phyloP scores from a whole-genome alignment of 2,329 filamentous ascomycete species.

The Cyanodermella asteris region DNA sequence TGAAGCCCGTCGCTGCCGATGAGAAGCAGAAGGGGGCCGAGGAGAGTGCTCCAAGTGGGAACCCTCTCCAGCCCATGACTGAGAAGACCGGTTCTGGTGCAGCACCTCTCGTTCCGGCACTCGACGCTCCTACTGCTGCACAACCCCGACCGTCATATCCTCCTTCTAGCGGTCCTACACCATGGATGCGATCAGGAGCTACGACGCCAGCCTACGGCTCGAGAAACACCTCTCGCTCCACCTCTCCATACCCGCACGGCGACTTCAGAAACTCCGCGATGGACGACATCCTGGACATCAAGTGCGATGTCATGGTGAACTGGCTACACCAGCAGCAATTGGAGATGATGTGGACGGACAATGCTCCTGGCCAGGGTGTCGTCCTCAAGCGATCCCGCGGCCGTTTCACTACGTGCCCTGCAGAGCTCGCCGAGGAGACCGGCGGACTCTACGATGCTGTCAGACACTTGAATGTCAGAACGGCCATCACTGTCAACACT shows the following conservation, averaged over 20 bases:
- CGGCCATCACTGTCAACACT: constrained; percentile 46
- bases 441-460: constrained; percentile 29
- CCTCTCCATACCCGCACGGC: constrained; percentile 17
- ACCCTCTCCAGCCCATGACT: too few species aligned
- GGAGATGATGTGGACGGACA: constrained; percentile 29
- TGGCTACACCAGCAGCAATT: constrained; percentile 41
- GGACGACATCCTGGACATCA: constrained; percentile 30
- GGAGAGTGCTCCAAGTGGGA: too few species aligned
- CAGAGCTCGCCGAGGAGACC: constrained; percentile 22
- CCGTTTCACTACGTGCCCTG: constrained; percentile 29
- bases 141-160: too few species aligned
- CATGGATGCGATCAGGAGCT: too few species aligned
- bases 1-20: too few species aligned
- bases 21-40: too few species aligned
- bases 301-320: constrained; percentile 39
- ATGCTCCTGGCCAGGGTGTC: constrained; percentile 29
- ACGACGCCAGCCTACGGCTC: too few species aligned
- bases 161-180: too few species aligned
- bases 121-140: too few species aligned
- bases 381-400: constrained; percentile 30
- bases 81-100: too few species aligned
- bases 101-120: too few species aligned
- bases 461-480: constrained; percentile 30
- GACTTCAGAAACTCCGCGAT: constrained; percentile 21
- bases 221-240: constrained; percentile 4